Evolutionary conservation across 495 filamentous ascomycete genomes (phyloP), one percentile per base, ranked within the genome.

Genomic region (Aspergillus egyptiacus): DNA sequence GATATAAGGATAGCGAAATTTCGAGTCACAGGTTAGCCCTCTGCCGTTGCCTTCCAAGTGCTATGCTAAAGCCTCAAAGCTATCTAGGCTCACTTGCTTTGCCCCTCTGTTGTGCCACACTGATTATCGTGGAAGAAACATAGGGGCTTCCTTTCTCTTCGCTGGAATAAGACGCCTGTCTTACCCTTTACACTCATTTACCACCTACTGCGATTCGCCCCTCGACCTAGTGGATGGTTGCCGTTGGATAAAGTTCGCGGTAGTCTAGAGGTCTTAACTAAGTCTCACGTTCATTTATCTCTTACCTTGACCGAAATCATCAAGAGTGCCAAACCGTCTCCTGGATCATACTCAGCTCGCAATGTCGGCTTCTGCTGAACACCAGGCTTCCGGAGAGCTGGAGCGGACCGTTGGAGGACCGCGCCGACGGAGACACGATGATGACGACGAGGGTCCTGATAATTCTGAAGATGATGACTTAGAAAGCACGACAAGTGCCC

Each of bases 401-500:
- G 85, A 90, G 57, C 87, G 93, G 66, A 81, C 76, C 44, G 68
- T 79, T 50, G 73, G 79, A 48, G 73, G 75, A 31, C 63, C 83
- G 65, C 73, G 86, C 62, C 72, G 87, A 75, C 65, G 93, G 73
- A 69, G 86, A 74, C 71, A 83, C 52, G 85, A 90, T 59, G 80
- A 84, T 48, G 91, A 96, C 56, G 91, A 96, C 59, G 89, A 96
- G 50, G 82, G 78, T 37, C 87, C 86, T 20, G 88, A 94, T 59
- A 76, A 78, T 33, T 40, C 44, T 50, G 88, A 89, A 38, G 89
- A 95, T 54, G 93, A 97, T 53, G 93, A 97, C 63, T 75, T 85
- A 50, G 89, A 96, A 68, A 96, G 91, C 58, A 75, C 94, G 59
- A 84, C 85, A n/a, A 95, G 89, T 64, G 82, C 87, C 36, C 82